Evolutionary conservation across 441 rosid genomes (phyloP).

Genomic region (Erysimum cheiri): DNA sequence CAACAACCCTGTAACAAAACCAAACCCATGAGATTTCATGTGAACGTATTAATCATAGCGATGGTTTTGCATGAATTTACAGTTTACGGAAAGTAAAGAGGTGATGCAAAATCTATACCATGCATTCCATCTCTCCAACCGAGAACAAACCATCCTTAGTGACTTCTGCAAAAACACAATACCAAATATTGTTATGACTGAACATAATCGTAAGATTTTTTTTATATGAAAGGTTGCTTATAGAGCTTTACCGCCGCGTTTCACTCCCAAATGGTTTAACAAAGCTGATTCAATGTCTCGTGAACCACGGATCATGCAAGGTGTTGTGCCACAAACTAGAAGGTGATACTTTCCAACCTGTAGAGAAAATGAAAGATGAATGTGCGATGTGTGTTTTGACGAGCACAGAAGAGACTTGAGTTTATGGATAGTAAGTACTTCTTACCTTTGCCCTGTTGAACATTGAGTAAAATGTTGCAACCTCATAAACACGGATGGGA

Average conservation of each 20-base stretch:
- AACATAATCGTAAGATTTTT: background rate
- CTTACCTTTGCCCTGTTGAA: slow-evolving; percentile 91
- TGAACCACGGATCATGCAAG: slow-evolving; percentile 98
- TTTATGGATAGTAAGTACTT: slow-evolving; percentile 21
- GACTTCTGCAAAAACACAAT: slow-evolving; percentile 63
- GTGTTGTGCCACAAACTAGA: slow-evolving; percentile 98
- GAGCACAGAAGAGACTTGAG: slow-evolving; percentile 21
- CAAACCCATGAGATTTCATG: slow-evolving; percentile 25
- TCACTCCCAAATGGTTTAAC: slow-evolving; percentile 92
- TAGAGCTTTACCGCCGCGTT: slow-evolving; percentile 80
- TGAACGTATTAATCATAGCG: background rate
- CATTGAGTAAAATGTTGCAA: slow-evolving; percentile 98
- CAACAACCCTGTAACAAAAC: slow-evolving; percentile 84
- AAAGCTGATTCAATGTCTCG: slow-evolving; percentile 88
- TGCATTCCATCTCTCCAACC: slow-evolving; percentile 99
- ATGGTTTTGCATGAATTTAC: background rate
- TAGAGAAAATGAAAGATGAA: slow-evolving; percentile 36
- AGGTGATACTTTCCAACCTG: slow-evolving; percentile 98
- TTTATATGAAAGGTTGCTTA: slow-evolving; percentile 17
- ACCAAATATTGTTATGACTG: slow-evolving; percentile 17
- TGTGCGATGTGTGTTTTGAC: slow-evolving; percentile 18
- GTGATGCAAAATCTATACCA: slow-evolving; percentile 60
- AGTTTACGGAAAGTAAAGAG: background rate
- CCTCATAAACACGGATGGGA: slow-evolving; percentile 96
- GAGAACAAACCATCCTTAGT: slow-evolving; percentile 99